These are phyloP conservation scores for Leishmania guyanensis DNA, from an alignment of 208 protist genomes.

Conservation along the genomic window DNA sequence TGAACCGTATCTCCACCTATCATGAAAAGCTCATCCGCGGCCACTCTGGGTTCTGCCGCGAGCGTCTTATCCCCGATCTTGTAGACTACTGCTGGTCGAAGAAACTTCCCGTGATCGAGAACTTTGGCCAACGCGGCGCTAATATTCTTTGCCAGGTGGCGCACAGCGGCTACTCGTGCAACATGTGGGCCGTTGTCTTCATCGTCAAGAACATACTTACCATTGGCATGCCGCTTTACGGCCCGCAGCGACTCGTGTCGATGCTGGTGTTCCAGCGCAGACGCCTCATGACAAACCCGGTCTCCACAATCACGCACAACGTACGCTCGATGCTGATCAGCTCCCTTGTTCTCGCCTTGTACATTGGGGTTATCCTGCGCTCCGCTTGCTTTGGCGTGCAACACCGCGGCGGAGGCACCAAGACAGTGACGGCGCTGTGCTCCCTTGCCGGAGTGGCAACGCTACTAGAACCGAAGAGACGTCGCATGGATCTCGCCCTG, in stretches of 20 bases:
- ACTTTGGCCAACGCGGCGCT: slow-evolving; percentile 36
- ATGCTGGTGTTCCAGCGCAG: slow-evolving; percentile 65
- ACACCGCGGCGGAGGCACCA: slow-evolving; percentile 51
- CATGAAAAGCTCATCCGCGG: slow-evolving; percentile 66
- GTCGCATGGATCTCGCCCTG: slow-evolving; percentile 81
- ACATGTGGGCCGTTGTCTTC: slow-evolving; percentile 59
- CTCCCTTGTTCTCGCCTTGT: slow-evolving; percentile 79
- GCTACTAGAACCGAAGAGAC: slow-evolving; percentile 81
- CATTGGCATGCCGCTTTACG: slow-evolving; percentile 81
- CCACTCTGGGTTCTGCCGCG: slow-evolving; percentile 60
- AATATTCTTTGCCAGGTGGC: slow-evolving; percentile 44
- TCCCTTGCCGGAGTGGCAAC: slow-evolving; percentile 65
- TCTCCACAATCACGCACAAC: slow-evolving; percentile 42
- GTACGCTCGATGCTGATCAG: slow-evolving; percentile 67
- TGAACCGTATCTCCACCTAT: slow-evolving; percentile 61
- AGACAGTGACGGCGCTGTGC: slow-evolving; percentile 48
- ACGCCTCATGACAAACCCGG: slow-evolving; percentile 49
- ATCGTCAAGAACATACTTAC: slow-evolving; percentile 61
- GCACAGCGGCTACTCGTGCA: slow-evolving; percentile 74
- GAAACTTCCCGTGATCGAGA: slow-evolving; percentile 31
- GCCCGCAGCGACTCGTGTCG: slow-evolving; percentile 66
- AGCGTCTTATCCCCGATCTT: slow-evolving; percentile 65
- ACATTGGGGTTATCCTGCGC: slow-evolving; percentile 65
- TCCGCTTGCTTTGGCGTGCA: slow-evolving; percentile 65
- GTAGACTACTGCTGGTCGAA: slow-evolving; percentile 54